A percentile compares a stretch with the other conserved stretches of the same genome.
phyloP scores from a whole-genome alignment of 2,329 filamentous ascomycete genomes.

The Claviceps sp. region DNA sequence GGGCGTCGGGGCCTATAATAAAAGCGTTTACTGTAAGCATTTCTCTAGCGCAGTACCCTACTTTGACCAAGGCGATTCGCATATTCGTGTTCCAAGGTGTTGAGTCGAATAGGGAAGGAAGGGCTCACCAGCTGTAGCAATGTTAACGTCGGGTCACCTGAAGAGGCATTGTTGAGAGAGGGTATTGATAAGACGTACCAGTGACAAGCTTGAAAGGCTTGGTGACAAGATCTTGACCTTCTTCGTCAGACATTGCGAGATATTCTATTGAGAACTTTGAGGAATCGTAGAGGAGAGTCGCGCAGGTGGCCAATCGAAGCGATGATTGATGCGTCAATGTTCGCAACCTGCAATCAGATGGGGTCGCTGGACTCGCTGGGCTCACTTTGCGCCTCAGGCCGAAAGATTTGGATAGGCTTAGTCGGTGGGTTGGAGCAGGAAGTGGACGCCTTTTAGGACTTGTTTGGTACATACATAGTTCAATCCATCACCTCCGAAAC shows the following conservation, averaged over 20 bases:
- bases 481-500: conserved; percentile 14
- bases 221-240: conserved; percentile 63
- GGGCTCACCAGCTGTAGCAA: conserved; percentile 30
- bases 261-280: conserved; percentile 18
- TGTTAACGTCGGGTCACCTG: conserved; percentile 28
- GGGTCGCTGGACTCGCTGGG: conserved; percentile 19
- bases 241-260: conserved; percentile 77
- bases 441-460: conserved; percentile 20
- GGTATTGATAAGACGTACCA: conserved; percentile 50
- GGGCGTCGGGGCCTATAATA: conserved; percentile 80
- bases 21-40: conserved; percentile 7
- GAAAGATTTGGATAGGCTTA: conserved; percentile 7
- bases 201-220: conserved; percentile 99
- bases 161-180: conserved; percentile 22
- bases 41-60: neutral
- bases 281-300: conserved; percentile 2
- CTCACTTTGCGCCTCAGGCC: conserved; percentile 27
- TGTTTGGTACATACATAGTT: conserved; percentile 22
- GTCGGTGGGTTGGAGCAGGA: conserved; percentile 11
- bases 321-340: conserved; percentile 18
- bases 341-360: conserved; percentile 27
- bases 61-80: conserved; percentile 16
- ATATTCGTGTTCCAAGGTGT: conserved; percentile 7
- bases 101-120: conserved; percentile 9
- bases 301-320: conserved; percentile 13